phyloP scores from a whole-genome alignment of 352 stramenopile genomes.

The Ochromonadaceae sp. region DNA sequence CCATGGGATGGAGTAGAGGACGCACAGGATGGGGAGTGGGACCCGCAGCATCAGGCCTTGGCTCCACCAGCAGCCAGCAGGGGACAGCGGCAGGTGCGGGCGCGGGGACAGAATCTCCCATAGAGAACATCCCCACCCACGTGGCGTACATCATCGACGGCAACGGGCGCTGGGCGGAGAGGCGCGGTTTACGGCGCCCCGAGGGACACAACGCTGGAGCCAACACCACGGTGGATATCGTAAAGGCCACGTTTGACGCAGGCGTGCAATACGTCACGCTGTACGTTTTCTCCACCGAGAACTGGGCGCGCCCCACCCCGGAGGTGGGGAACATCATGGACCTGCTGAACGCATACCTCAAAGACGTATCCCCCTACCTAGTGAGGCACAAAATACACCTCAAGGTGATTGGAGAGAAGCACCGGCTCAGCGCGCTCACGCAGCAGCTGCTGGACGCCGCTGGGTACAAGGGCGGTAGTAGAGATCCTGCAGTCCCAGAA shows the following conservation, averaged over 20 bases:
- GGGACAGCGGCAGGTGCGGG: no score
- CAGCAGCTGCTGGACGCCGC: no score
- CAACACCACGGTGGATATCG: constrained; percentile 66
- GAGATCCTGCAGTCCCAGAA: no score
- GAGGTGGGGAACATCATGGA: constrained; percentile 74
- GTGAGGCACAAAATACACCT: constrained; percentile 50
- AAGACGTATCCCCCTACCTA: constrained; percentile 50
- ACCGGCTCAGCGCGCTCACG: constrained; percentile 47
- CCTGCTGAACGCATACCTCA: constrained; percentile 65
- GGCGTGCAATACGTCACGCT: constrained; percentile 73
- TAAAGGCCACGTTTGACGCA: constrained; percentile 52
- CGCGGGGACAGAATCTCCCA: no score
- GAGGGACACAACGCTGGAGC: constrained; percentile 71
- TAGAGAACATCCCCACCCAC: constrained; percentile 38
- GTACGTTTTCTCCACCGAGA: constrained; percentile 89
- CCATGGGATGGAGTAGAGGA: no score
- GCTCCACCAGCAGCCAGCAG: no score
- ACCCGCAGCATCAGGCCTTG: no score
- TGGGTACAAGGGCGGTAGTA: no score
- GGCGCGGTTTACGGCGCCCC: constrained; percentile 35
- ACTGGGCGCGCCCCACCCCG: constrained; percentile 68
- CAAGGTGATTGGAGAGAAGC: constrained; percentile 50
- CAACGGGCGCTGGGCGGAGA: constrained; percentile 73
- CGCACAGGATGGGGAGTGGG: no score
- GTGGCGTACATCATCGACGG: constrained; percentile 92